Evolutionary conservation across 768 basidiomycete species (phyloP).

Genomic region (Termitomyces titanicus): DNA sequence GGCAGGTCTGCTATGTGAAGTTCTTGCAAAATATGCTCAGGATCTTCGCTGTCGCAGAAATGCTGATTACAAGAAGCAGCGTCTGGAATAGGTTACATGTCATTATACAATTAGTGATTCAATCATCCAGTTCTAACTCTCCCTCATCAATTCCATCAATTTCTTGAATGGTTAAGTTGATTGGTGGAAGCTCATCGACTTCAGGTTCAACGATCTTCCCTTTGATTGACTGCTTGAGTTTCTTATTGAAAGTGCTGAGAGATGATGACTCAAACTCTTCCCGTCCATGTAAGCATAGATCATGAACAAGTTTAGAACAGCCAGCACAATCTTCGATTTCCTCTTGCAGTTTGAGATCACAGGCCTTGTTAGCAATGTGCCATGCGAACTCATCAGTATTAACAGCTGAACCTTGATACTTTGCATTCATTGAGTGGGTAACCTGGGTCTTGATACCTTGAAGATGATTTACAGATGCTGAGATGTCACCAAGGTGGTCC

Average conservation of each 20-base stretch:
- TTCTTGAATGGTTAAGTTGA: neutral
- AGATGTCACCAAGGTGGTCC: conserved; percentile 29
- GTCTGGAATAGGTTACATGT: neutral
- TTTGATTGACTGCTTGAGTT: conserved; percentile 3
- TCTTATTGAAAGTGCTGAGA: conserved; percentile 30
- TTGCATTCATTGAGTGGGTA: conserved; percentile 10
- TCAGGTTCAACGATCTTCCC: neutral
- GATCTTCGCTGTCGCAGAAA: neutral
- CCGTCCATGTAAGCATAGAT: conserved; percentile 17
- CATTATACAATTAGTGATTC: neutral
- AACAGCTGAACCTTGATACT: conserved; percentile 20
- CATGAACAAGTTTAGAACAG: conserved; percentile 9
- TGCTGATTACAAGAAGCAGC: neutral
- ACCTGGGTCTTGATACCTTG: conserved; percentile 27
- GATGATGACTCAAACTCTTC: conserved; percentile 21
- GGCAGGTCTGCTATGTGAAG: conserved; percentile 5
- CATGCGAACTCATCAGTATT: conserved; percentile 17
- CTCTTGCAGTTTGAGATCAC: conserved; percentile 8
- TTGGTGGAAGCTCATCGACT: neutral
- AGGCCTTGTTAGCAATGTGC: conserved; percentile 19
- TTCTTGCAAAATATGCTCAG: neutral
- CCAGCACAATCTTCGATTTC: neutral
- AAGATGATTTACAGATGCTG: conserved; percentile 22
- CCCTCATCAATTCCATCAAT: neutral
- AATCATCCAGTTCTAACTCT: neutral